Percentiles rank a stretch among this genome's conserved stretches.
These are phyloP conservation scores for Polychaeton citri DNA, from an alignment of 2,329 filamentous ascomycete species.

Conservation along the genomic window DNA sequence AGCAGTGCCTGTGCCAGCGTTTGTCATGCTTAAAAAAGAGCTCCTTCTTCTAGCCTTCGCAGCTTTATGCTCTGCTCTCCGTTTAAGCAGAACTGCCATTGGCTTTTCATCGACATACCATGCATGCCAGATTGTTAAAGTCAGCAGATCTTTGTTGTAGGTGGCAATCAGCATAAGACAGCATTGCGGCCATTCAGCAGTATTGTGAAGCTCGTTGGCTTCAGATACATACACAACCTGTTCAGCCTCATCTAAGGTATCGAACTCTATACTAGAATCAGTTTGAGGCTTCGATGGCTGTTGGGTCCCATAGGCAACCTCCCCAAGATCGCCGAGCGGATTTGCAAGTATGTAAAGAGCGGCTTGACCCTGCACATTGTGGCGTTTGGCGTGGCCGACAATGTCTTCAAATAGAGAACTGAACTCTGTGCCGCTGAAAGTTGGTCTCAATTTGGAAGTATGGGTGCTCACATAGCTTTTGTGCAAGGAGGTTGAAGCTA, in stretches of 20 bases:
- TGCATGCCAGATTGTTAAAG: conserved; percentile 76
- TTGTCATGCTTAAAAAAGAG: conserved; percentile 44
- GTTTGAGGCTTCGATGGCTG: conserved; percentile 12
- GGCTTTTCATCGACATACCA: conserved; percentile 59
- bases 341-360: conserved; percentile 74
- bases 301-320: conserved; percentile 38
- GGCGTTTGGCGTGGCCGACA: conserved; percentile 6
- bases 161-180: conserved; percentile 65
- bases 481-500: conserved; percentile 21
- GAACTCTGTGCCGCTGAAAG: conserved; percentile 11
- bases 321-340: conserved; percentile 70
- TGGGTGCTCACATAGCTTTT: conserved; percentile 13
- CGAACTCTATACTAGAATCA: conserved; percentile 31
- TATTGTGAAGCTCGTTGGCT: conserved; percentile 41
- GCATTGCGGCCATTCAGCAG: conserved; percentile 24
- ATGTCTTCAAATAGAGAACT: conserved; percentile 16
- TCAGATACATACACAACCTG: conserved; percentile 74
- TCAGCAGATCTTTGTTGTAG: conserved; percentile 59
- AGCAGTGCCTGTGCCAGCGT: conserved; percentile 53
- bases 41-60: conserved; percentile 48
- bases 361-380: conserved; percentile 43
- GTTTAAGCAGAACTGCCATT: conserved; percentile 29
- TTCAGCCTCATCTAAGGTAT: conserved; percentile 62
- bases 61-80: conserved; percentile 23
- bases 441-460: conserved; percentile 12